Conservation (phyloP, 331 rosid species). For the Rhamnella rubrinervis region DNA sequence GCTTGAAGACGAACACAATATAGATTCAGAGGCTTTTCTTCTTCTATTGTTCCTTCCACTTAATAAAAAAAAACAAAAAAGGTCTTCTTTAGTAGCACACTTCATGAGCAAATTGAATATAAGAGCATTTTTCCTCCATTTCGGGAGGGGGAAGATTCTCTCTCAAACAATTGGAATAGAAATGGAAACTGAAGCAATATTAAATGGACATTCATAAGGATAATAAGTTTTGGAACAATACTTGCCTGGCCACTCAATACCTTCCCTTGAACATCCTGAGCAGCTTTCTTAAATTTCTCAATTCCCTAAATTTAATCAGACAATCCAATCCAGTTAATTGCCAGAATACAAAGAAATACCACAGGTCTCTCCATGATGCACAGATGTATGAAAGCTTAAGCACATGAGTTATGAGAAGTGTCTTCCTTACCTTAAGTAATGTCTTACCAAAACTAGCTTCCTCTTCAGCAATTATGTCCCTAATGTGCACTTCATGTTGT, state of each 20-base stretch:
- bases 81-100: too few relatives aligned
- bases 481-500: constrained; percentile 63
- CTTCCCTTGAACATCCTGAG: constrained; percentile 79
- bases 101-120: too few relatives aligned
- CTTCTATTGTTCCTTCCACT: neutral
- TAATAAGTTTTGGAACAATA: neutral
- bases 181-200: neutral
- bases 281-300: constrained; percentile 83
- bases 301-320: constrained; percentile 62
- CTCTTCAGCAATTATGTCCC: constrained; percentile 74
- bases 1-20: neutral
- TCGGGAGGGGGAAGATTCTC: too few relatives aligned
- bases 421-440: constrained; percentile 63
- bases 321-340: constrained; percentile 16
- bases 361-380: neutral
- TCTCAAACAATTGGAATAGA: neutral
- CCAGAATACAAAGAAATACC: neutral
- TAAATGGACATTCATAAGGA: neutral
- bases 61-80: neutral
- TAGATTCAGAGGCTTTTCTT: neutral
- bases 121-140: too few relatives aligned
- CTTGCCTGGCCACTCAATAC: constrained; percentile 88
- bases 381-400: neutral
- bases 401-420: too few relatives aligned
- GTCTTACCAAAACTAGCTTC: constrained; percentile 97